Base-by-base conservation (phyloP, 2,329 filamentous ascomycete genomes). In the Magnaporthiopsis poae region DNA sequence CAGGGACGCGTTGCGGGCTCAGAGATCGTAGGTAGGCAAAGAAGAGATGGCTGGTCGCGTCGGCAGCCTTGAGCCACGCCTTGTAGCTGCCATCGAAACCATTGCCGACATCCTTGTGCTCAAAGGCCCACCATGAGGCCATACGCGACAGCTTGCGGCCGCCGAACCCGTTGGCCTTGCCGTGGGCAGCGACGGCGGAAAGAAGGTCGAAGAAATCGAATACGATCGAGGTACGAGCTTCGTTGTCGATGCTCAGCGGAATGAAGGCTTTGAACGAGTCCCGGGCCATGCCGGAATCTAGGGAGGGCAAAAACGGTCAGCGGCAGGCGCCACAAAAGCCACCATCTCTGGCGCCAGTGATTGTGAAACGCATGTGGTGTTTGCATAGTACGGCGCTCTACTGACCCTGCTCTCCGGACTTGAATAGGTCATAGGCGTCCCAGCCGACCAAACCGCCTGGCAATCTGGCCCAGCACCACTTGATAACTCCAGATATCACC, bases 111-210 rank as follows among this genome's bases (percentile, higher is more conserved):
- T 98, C 93, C 62, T 83, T 86, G 71, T 96, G 91, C 73, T 97
- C 94, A 75, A 99, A 99, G 0, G 94, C 92, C 95, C 95, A 99
- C 95, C 95, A 99, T 62, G 93, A 92, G 60, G 94, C 95, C 84
- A 96, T 91, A 71, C 95, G 87, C 12, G 95, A 98, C 66, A 99
- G 84, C 77, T 98, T 98, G 70, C 93, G 88, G 33, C 95, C 95
- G 68, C 92, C 91, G 69, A 99, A 86, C 61, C 95, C 95, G 75
- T 99, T 99, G 66, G 82, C 87, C 80, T 98, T 98, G 71, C 91
- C 91, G 73, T 97, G 91, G 18, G 95, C 95, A 46, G 95, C 93
- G 71, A 97, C 87, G 9, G 94, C 92, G 3, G 94, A 88, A 61
- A 99, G 80, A 0, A 99, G 86, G 72, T 98, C 94, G 78, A 98